Base-by-base conservation (phyloP, 805 yeast species). In the Ogataea methanolica region DNA sequence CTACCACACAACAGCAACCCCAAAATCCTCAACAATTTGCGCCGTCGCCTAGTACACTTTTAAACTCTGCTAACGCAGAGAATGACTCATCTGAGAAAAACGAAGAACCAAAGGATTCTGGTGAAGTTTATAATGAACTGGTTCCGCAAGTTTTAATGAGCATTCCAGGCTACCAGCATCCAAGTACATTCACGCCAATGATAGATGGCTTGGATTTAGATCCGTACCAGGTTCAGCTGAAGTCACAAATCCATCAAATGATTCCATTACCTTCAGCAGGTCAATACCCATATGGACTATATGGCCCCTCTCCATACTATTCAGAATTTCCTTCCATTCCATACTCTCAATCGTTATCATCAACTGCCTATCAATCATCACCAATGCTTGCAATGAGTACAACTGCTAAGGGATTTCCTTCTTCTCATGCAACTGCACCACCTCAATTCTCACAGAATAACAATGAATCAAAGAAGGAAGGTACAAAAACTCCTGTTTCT, bases 281-380 rank as follows among this genome's bases (percentile, higher is more conserved):
- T 3, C 57, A 52, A 9, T 50, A 46, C 36, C 55, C 58, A 4
- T 56, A 53, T 41, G 58, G 59, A 8, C 31, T 56, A 21, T 50
- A 52, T 34, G 53, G 57, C 11, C 53, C 56, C 3, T 54, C 58
- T n/a, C 57, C 60, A 8, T 54, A 51, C 22, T 53, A 52, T 36
- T 43, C 55, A 1, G 55, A 53, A 14, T 51, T 50, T 38, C 54
- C 56, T 3, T 38, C 49, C 2, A 22, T 51, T 16, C 49, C 51
- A n/a, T 44, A 35, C 33, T 26, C 46, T 29, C 56, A 49, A 36
- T 55, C 55, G n/a, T 42, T 42, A 2, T 49, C 52, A 2, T 37
- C 46, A 4, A 47, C 52, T 16, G 44, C 58, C 6, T 40, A 52
- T 19, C 49, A 43, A 29, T 54, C 48, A 26, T 48, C 56, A 12